Conservation (phyloP, 208 protist genomes). For the Crithidia fasciculata region DNA sequence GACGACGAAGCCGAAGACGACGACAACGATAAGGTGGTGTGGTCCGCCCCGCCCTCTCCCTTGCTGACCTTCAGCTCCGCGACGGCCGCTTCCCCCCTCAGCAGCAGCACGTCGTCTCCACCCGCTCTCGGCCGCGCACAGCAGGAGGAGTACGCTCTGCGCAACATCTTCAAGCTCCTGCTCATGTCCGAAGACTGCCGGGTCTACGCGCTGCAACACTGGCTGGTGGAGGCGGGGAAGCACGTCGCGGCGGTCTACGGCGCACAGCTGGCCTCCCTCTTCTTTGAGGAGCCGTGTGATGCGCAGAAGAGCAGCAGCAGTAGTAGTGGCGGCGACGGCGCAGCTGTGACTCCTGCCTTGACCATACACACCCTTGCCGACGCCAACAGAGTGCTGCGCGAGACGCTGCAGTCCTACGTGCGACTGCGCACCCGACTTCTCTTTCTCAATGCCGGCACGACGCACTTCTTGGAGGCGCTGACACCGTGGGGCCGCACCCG, state of each 20-base stretch:
- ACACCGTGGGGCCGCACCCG: conserved; percentile 46
- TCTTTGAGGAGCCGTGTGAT: conserved; percentile 12
- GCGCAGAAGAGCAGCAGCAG: neutral
- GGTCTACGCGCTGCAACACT: conserved; percentile 21
- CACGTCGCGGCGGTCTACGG: conserved; percentile 24
- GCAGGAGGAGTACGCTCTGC: conserved; percentile 28
- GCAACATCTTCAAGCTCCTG: conserved; percentile 34
- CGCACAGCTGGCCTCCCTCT: conserved; percentile 23
- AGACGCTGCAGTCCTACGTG: conserved; percentile 54
- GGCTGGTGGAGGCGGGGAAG: conserved; percentile 28
- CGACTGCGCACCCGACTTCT: conserved; percentile 54
- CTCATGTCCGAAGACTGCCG: conserved; percentile 36
- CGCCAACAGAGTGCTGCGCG: conserved; percentile 54
- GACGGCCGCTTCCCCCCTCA: too few species aligned
- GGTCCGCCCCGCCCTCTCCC: conserved; percentile 33
- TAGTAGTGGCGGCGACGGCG: neutral
- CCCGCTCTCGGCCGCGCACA: conserved; percentile 2
- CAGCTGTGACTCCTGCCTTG: neutral
- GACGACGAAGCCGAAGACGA: conserved; percentile 14
- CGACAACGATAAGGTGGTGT: conserved; percentile 29
- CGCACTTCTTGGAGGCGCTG: conserved; percentile 51
- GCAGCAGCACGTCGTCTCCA: neutral
- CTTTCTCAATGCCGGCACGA: conserved; percentile 50
- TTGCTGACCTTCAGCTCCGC: conserved; percentile 16
- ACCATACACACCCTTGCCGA: conserved; percentile 30